These are phyloP conservation scores for Suillus occidentalis DNA, from an alignment of 768 basidiomycete species.

Conservation along the genomic window DNA sequence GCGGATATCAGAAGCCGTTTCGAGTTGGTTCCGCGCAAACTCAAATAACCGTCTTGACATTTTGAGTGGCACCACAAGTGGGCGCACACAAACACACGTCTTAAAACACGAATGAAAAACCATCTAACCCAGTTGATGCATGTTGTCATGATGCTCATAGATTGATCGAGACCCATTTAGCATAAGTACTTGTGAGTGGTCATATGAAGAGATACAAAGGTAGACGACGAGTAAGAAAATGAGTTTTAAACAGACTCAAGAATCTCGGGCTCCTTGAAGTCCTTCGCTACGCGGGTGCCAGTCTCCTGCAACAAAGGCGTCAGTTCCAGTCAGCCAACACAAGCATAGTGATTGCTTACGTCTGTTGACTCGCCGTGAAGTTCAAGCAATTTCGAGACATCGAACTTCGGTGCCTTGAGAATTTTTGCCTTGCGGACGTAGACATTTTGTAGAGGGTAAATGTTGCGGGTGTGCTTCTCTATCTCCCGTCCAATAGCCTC, in stretches of 20 bases:
- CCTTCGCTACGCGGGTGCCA: slow-evolving; percentile 89
- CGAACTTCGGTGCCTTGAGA: slow-evolving; percentile 96
- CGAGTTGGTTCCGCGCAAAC: not conserved
- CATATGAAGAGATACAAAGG: slow-evolving; percentile 38
- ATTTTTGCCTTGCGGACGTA: slow-evolving; percentile 99
- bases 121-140: not conserved
- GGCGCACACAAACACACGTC: no score
- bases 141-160: slow-evolving; percentile 34
- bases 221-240: slow-evolving; percentile 30
- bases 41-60: not conserved
- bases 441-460: slow-evolving; percentile 99
- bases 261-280: slow-evolving; percentile 98
- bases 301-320: slow-evolving; percentile 64
- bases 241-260: slow-evolving; percentile 81
- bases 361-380: slow-evolving; percentile 95
- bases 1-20: not conserved
- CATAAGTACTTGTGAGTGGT: slow-evolving; percentile 26
- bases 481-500: slow-evolving; percentile 99
- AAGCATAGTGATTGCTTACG: slow-evolving; percentile 49
- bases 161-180: slow-evolving; percentile 37
- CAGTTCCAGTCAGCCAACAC: slow-evolving; percentile 5
- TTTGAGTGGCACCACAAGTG: not conserved
- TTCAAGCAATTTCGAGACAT: slow-evolving; percentile 92
- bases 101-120: no score
- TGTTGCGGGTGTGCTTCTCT: slow-evolving; percentile 94